These are phyloP conservation scores for Ascoidea tarda DNA, from an alignment of 805 yeast species.

Conservation along the genomic window DNA sequence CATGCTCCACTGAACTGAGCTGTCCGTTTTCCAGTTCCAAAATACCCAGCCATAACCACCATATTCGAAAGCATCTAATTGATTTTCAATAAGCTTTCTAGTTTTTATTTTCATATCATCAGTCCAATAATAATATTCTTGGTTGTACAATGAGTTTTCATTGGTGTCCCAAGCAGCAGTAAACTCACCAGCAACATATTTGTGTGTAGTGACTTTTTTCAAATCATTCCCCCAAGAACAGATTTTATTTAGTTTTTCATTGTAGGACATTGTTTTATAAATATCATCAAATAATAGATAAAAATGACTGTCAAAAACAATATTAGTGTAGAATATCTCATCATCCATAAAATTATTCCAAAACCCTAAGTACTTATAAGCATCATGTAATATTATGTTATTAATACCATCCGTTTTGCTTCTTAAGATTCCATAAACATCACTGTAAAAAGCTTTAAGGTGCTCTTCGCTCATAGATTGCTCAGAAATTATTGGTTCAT, in stretches of 20 bases:
- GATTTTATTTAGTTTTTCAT: slow-evolving; percentile 9
- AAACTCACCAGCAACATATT: slow-evolving; percentile 9
- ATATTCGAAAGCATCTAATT: slow-evolving; percentile 35
- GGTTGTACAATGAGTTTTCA: slow-evolving; percentile 11
- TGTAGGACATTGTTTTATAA: slow-evolving; percentile 5
- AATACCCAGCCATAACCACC: slow-evolving; percentile 46
- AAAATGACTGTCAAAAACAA: slow-evolving; percentile 9
- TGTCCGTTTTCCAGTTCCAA: slow-evolving; percentile 61
- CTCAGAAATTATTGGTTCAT: slow-evolving; percentile 53
- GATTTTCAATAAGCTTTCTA: slow-evolving; percentile 45
- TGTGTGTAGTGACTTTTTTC: slow-evolving; percentile 5
- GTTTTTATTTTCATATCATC: slow-evolving; percentile 26
- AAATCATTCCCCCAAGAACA: slow-evolving; percentile 10
- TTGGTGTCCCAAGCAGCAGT: slow-evolving; percentile 11
- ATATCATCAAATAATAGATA: slow-evolving; percentile 8
- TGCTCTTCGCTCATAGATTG: slow-evolving; percentile 28
- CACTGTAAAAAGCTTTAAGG: slow-evolving; percentile 25
- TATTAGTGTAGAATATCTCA: slow-evolving; percentile 2
- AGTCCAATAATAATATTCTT: slow-evolving; percentile 28
- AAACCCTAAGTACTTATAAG: slow-evolving; percentile 38
- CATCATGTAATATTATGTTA: slow-evolving; percentile 50
- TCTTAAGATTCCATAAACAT: slow-evolving; percentile 31
- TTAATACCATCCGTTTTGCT: slow-evolving; percentile 18
- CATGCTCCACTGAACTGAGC: slow-evolving; percentile 56
- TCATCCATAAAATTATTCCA: slow-evolving; percentile 31